Evolutionary conservation across 805 yeast genomes (phyloP).

Genomic region (Starmera caribaea): DNA sequence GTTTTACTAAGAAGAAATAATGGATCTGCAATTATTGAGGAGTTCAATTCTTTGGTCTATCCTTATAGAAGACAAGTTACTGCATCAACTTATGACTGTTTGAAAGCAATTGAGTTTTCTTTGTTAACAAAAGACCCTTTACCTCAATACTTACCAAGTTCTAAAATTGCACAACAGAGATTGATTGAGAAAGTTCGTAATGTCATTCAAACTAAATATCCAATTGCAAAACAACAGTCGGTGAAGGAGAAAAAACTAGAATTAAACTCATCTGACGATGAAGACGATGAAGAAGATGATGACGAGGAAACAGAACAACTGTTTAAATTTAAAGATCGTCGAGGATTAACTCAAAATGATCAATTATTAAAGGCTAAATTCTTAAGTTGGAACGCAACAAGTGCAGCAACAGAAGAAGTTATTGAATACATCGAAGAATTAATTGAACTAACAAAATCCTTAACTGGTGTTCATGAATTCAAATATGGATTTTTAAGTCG

Average conservation of each 20-base stretch:
- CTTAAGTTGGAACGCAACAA: constrained; percentile 43
- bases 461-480: constrained; percentile 40
- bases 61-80: constrained; percentile 35
- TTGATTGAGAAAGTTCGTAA: constrained; percentile 33
- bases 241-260: background rate
- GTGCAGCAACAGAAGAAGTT: constrained; percentile 38
- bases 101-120: constrained; percentile 35
- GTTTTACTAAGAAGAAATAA: constrained; percentile 30
- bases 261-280: constrained; percentile 1
- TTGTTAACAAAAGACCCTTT: constrained; percentile 34
- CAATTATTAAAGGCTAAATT: constrained; percentile 25
- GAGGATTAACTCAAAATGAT: background rate
- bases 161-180: constrained; percentile 37
- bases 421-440: constrained; percentile 41
- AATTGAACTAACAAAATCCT: constrained; percentile 27
- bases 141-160: constrained; percentile 42
- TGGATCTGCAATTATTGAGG: constrained; percentile 38
- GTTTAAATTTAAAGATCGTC: constrained; percentile 5
- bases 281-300: constrained; percentile 4
- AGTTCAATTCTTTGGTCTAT: constrained; percentile 27
- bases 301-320: constrained; percentile 14
- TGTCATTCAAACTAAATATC: constrained; percentile 21
- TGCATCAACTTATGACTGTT: constrained; percentile 27
- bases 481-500: constrained; percentile 42
- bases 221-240: background rate